Base-by-base conservation (phyloP, 805 yeast genomes). In the Lipomyces lipofer region DNA sequence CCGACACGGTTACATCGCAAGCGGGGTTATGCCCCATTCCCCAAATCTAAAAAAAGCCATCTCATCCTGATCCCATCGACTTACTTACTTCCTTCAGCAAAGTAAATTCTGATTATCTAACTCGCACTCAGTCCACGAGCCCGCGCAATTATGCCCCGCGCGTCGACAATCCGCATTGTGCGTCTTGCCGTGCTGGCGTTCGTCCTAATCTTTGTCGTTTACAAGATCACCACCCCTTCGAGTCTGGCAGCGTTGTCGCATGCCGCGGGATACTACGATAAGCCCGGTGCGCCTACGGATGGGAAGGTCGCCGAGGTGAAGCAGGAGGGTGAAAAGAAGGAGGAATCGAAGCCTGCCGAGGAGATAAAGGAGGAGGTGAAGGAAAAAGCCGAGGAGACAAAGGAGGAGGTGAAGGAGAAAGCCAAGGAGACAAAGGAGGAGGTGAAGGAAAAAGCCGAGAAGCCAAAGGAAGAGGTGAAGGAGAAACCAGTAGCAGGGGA, bases 141-240 rank as follows among this genome's bases (percentile, higher is more conserved):
- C n/a, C n/a, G n/a, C n/a, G n/a, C n/a, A n/a, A n/a, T n/a, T n/a
- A 51, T 51, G 54, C 54, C 54, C 25, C 54, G 61, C 22, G 47
- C 58, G 7, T 51, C 60, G 15, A 32, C 52, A 4, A 29, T 39
- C 36, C 52, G 62, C 46, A 29, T 57, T 24, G 43, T 47, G 53
- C 59, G 62, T 27, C 30, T 52, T 12, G 42, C 43, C 21, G 22
- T 42, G 13, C 27, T 58, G n/a, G 59, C 52, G 25, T 12, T 42
- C 12, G 51, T 53, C 8, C 25, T 57, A 12, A 32, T 53, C 13
- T 27, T 58, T 13, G 32, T 58, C 15, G 28, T 56, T 19, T 51
- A 40, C 49, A 58, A 58, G 42, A 19, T 55, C 40, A 19, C 59
- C 10, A 43, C 35, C 19, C 52, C 60, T 9, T 19, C 53, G n/a